Percentiles rank a stretch among this genome's conserved stretches.
Evolutionary conservation across 129 eudicot genomes (phyloP).

Genomic region (Scalesia atractyloides): DNA sequence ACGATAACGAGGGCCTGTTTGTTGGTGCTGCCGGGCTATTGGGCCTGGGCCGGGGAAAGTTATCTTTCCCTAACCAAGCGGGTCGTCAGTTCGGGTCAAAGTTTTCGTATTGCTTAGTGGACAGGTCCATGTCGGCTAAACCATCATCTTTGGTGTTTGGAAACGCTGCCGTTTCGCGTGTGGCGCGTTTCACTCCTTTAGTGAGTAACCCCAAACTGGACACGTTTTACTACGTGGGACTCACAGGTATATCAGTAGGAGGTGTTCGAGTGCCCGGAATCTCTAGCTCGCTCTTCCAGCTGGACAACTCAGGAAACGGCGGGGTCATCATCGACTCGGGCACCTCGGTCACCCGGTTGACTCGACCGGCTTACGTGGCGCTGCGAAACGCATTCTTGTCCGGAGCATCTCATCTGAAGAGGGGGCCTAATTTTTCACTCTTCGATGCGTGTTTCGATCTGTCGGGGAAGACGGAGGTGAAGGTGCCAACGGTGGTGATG

Average conservation of each 20-base stretch:
- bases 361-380: slow-evolving; percentile 80
- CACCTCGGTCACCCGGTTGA: slow-evolving; percentile 83
- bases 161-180: slow-evolving; percentile 49
- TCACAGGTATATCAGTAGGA: slow-evolving; percentile 76
- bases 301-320: slow-evolving; percentile 67
- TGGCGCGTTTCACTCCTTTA: slow-evolving; percentile 75
- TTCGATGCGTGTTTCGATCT: slow-evolving; percentile 91
- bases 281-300: slow-evolving; percentile 51
- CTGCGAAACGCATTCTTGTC: slow-evolving; percentile 70
- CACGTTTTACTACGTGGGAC: slow-evolving; percentile 80
- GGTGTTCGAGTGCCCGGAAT: slow-evolving; percentile 63
- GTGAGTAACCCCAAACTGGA: slow-evolving; percentile 76
- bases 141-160: slow-evolving; percentile 83
- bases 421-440: slow-evolving; percentile 66
- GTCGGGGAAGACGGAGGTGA: slow-evolving; percentile 79
- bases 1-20: slow-evolving; percentile 83
- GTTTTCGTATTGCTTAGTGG: slow-evolving; percentile 82
- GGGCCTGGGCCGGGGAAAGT: slow-evolving; percentile 78
- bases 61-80: slow-evolving; percentile 82
- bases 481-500: slow-evolving; percentile 89
- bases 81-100: slow-evolving; percentile 70
- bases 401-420: slow-evolving; percentile 59
- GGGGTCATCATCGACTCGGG: slow-evolving; percentile 95
- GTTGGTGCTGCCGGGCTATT: slow-evolving; percentile 85
- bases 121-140: slow-evolving; percentile 64